Conservation (phyloP, 2,329 filamentous ascomycete species). For the Scorias spongiosa region DNA sequence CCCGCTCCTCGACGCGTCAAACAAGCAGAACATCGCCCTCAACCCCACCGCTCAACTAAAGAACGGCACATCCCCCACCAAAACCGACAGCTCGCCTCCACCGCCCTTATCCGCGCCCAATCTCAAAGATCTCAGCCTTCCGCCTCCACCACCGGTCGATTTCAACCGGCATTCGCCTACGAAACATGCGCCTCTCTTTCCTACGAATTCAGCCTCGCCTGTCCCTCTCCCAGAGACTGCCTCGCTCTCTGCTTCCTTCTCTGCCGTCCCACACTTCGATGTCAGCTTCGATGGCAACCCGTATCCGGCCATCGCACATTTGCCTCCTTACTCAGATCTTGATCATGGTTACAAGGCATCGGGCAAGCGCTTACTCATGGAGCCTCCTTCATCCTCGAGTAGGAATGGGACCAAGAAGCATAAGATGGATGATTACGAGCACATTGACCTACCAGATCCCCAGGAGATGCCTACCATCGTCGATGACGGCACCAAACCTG, state of each 20-base stretch:
- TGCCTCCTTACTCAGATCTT: constrained; percentile 17
- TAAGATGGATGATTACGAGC: constrained; percentile 38
- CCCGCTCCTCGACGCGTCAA: constrained; percentile 29
- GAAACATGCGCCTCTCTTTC: constrained; percentile 38
- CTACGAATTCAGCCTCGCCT: background rate
- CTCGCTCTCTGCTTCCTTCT: constrained; percentile 13
- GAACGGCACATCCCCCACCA: constrained; percentile 53
- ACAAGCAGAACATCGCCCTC: constrained; percentile 50
- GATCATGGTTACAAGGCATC: constrained; percentile 29
- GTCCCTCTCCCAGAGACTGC: background rate
- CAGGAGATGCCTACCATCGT: constrained; percentile 67
- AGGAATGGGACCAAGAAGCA: constrained; percentile 55
- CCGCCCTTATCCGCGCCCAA: constrained; percentile 46
- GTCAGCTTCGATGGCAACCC: constrained; percentile 38
- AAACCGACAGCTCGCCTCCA: constrained; percentile 45
- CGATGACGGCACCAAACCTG: constrained; percentile 79
- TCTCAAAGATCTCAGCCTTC: constrained; percentile 52
- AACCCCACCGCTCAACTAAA: constrained; percentile 42
- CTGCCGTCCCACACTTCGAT: constrained; percentile 5
- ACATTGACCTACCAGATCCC: constrained; percentile 46
- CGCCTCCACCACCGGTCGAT: constrained; percentile 42
- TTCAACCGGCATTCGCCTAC: constrained; percentile 51
- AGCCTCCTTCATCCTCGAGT: constrained; percentile 47
- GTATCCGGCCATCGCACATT: constrained; percentile 10
- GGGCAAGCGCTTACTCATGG: constrained; percentile 49